A percentile compares a stretch with the other conserved stretches of the same genome.
phyloP scores from a whole-genome alignment of 2,329 filamentous ascomycete species.

The Dothideomycetidae sp. region DNA sequence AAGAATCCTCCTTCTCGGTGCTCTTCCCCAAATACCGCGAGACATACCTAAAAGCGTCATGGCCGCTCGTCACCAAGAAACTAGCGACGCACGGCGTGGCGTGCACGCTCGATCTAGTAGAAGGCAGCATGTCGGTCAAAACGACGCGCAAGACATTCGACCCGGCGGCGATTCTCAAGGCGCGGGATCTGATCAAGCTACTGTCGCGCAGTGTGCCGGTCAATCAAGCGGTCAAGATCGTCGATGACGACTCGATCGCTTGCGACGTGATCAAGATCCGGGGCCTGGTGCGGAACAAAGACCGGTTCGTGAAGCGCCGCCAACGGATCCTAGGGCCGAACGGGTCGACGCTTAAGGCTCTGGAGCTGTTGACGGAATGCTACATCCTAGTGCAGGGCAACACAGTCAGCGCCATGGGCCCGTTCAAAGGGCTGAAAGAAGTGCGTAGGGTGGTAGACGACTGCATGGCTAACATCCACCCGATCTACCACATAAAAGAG shows the following conservation, averaged over 20 bases:
- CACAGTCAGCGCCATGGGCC: conserved; percentile 83
- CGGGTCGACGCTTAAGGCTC: conserved; percentile 82
- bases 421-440: conserved; percentile 86
- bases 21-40: conserved; percentile 96
- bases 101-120: conserved; percentile 84
- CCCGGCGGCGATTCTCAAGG: conserved; percentile 83
- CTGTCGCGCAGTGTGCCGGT: conserved; percentile 83
- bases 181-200: conserved; percentile 85
- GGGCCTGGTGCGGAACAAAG: conserved; percentile 80
- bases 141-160: conserved; percentile 87
- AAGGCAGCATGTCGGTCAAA: conserved; percentile 93
- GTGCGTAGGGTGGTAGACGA: conserved; percentile 80
- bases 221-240: conserved; percentile 82
- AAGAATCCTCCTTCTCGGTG: conserved; percentile 76
- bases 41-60: conserved; percentile 80
- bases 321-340: conserved; percentile 86
- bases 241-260: conserved; percentile 69
- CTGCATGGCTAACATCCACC: conserved; percentile 90
- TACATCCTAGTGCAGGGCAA: conserved; percentile 96
- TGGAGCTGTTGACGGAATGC: conserved; percentile 79
- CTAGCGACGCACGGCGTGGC: conserved; percentile 80
- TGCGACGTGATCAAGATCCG: conserved; percentile 95
- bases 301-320: conserved; percentile 85
- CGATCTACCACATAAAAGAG: conserved; percentile 87
- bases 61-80: conserved; percentile 77